Base-by-base conservation (phyloP, 768 basidiomycete genomes). In the Megacollybia marginata region DNA sequence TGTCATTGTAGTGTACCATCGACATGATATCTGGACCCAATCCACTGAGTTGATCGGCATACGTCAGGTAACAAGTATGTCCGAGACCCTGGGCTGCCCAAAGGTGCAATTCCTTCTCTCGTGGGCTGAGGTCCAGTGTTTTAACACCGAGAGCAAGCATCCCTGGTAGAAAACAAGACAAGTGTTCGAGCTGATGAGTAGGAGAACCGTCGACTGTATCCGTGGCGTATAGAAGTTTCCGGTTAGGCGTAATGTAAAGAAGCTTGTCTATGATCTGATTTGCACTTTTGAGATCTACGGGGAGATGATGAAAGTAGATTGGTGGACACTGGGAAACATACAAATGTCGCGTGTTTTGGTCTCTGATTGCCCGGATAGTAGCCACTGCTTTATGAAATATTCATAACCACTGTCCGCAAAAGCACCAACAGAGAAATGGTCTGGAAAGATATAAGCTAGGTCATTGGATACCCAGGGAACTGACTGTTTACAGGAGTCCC, bases 151-250 rank as follows among this genome's bases (percentile, higher is more conserved):
- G 73, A 1, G 80, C 79, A 45, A 87, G 69, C 16, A 83, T 64
- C 1, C 83, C 83, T 0, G 83, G 80, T 35, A 85, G 73, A 71
- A 83, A 85, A 61, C 83, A 86, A 1, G 82, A 77, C 20, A 85
- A 73, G 57, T 87, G 85, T 59, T 87, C 83, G 48, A 83, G 69
- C 23, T 62, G 65, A 54, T 76, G 72, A 2, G 66, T 59, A 18
- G 76, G 66, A 6, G 18, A 46, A n/a, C 59, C 68, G 32, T 53
- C 49, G 31, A 49, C 8, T 15, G 66, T 62, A 59, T 83, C 81
- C n/a, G 79, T 80, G 6, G 81, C 74, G 59, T 84, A 86, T 55
- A 87, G 73, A 9, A 87, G 68, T 3, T 74, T 65, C 9, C 84
- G 79, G 4, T 60, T 74, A 0, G 78, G 75, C 0, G 80, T 77